Percentiles rank a stretch among this genome's conserved stretches.
Conservation (phyloP, 2,329 filamentous ascomycete genomes). For the Gyromitra esculenta region DNA sequence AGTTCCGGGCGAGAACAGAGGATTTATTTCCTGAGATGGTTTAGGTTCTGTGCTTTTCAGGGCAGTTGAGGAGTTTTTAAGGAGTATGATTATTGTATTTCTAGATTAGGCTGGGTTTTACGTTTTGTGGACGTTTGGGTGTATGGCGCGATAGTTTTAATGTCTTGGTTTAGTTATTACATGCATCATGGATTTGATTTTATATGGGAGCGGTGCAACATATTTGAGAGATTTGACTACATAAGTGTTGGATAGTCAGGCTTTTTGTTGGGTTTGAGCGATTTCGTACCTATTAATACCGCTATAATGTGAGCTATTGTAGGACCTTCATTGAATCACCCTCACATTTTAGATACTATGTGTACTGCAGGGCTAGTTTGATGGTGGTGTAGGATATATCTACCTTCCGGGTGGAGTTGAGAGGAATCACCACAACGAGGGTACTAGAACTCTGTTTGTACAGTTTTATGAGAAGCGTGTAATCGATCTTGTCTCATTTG, state of each 20-base stretch:
- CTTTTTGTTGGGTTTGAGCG: not conserved
- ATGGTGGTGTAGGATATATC: too few relatives aligned
- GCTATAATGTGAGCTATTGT: not conserved
- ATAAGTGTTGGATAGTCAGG: not conserved
- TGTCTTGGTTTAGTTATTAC: not conserved
- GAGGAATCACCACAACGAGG: not conserved
- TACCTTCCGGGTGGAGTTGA: not conserved
- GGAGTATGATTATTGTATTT: slow-evolving; percentile 1
- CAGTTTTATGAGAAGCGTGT: not conserved
- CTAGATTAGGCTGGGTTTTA: not conserved
- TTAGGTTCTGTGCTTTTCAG: not conserved
- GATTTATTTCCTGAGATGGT: slow-evolving; percentile 24
- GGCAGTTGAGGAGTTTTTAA: not conserved
- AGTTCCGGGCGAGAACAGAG: slow-evolving; percentile 28
- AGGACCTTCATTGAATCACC: slow-evolving; percentile 1
- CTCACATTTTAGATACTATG: too few relatives aligned
- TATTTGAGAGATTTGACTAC: not conserved
- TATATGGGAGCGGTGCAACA: not conserved
- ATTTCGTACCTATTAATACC: not conserved
- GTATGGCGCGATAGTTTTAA: not conserved
- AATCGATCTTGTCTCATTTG: not conserved
- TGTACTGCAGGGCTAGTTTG: too few relatives aligned
- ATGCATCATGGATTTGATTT: not conserved
- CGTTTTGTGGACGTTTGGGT: not conserved
- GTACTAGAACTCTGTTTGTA: too few relatives aligned